Conservation (phyloP, 371 early-diverging fungal genomes). For the Zychaea mexicana region DNA sequence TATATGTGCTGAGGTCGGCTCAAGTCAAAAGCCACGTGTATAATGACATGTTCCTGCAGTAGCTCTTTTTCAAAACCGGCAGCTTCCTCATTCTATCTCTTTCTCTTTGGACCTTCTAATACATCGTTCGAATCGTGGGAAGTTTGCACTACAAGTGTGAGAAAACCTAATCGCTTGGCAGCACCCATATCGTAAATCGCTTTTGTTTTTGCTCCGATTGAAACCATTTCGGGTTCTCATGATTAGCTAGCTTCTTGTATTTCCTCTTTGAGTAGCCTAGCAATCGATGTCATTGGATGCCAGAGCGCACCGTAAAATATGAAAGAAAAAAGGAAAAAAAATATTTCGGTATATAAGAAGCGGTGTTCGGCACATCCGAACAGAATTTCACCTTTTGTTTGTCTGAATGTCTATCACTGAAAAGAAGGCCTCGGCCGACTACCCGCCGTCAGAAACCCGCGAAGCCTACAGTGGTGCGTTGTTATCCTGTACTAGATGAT, state of each 20-base stretch:
- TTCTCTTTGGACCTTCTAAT: too few relatives aligned
- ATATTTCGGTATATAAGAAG: neutral
- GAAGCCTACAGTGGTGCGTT: conserved; percentile 1
- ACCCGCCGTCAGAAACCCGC: neutral
- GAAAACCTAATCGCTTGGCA: neutral
- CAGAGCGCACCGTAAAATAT: neutral
- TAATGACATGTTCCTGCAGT: too few relatives aligned
- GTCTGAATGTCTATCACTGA: neutral
- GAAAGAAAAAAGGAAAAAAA: conserved; percentile 8
- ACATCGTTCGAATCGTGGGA: neutral
- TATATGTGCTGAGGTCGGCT: too few relatives aligned
- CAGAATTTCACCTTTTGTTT: neutral
- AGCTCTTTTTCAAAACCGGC: too few relatives aligned
- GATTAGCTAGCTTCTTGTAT: neutral
- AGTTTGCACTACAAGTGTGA: conserved; percentile 6
- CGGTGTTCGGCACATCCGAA: neutral
- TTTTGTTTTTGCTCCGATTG: conserved; percentile 1
- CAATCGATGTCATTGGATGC: neutral
- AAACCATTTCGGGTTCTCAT: neutral
- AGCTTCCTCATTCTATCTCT: neutral
- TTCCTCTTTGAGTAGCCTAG: neutral
- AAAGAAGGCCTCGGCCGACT: conserved; percentile 3
- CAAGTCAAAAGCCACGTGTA: too few relatives aligned
- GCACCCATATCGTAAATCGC: neutral
- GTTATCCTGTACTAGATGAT: too few relatives aligned